These are phyloP conservation scores for Pholiota molesta DNA, from an alignment of 768 basidiomycete species.

Conservation along the genomic window DNA sequence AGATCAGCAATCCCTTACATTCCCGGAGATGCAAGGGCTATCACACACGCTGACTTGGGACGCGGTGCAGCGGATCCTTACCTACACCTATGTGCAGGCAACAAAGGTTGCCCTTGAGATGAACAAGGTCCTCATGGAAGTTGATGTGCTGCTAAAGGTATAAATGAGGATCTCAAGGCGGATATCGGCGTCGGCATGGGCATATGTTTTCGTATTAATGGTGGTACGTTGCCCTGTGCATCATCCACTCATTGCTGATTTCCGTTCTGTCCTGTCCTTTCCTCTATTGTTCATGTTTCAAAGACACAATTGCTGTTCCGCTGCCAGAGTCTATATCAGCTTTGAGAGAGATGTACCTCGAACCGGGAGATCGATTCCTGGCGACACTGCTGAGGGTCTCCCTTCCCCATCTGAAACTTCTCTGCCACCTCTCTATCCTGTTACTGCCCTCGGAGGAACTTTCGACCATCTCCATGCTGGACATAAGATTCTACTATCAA, in stretches of 20 bases:
- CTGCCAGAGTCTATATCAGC: constrained; percentile 46
- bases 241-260: constrained; percentile 1
- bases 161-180: constrained; percentile 46
- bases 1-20: constrained; percentile 11
- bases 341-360: constrained; percentile 40
- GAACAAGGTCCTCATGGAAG: constrained; percentile 71
- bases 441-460: constrained; percentile 91
- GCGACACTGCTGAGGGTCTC: constrained; percentile 17
- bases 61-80: constrained; percentile 74
- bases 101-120: constrained; percentile 69
- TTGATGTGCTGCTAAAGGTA: constrained; percentile 78
- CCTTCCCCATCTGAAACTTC: constrained; percentile 13
- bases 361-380: constrained; percentile 29
- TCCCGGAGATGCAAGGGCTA: constrained; percentile 30
- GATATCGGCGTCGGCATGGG: constrained; percentile 45
- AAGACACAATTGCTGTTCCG: constrained; percentile 43
- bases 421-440: constrained; percentile 48
- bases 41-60: constrained; percentile 60
- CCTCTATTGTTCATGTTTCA: not conserved
- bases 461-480: constrained; percentile 98
- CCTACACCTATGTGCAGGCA: constrained; percentile 86
- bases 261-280: not conserved
- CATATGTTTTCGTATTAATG: constrained; percentile 51
- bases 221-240: constrained; percentile 36
- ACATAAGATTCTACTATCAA: constrained; percentile 94